Conservation (phyloP, 2,329 filamentous ascomycete genomes). For the Sporothrix luriei region DNA sequence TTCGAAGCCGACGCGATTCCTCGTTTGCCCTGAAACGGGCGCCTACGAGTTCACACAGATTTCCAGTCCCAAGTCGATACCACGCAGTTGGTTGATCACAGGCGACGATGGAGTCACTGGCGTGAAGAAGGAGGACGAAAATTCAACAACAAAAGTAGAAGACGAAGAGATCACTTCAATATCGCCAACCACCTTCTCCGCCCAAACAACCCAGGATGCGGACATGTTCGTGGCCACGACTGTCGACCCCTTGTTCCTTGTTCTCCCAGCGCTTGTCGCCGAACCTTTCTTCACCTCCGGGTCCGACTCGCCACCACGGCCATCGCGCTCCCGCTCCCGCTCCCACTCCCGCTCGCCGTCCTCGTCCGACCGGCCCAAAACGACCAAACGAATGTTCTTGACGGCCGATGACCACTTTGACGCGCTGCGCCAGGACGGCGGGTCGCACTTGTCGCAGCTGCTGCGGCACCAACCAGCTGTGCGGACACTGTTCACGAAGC, state of each 20-base stretch:
- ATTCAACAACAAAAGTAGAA: background rate
- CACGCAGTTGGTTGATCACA: conserved; percentile 64
- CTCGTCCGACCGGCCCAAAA: conserved; percentile 40
- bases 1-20: conserved; percentile 58
- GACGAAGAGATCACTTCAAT: conserved; percentile 11
- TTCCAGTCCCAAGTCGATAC: conserved; percentile 54
- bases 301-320: conserved; percentile 34
- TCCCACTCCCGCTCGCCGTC: background rate
- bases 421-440: conserved; percentile 53
- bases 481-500: conserved; percentile 59
- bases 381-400: conserved; percentile 66
- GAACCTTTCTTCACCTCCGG: conserved; percentile 41
- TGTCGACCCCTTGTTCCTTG: conserved; percentile 80
- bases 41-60: conserved; percentile 68
- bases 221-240: conserved; percentile 82
- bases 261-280: conserved; percentile 70
- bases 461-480: conserved; percentile 51
- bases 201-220: conserved; percentile 62
- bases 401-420: conserved; percentile 74
- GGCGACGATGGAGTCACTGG: conserved; percentile 26
- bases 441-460: conserved; percentile 62
- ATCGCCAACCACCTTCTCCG: conserved; percentile 35
- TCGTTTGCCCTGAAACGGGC: conserved; percentile 63
- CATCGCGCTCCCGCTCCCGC: background rate
- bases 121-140: background rate